Evolutionary conservation across 1,284 basidiomycete genomes (phyloP).

Genomic region (Rhodotorula glutinis): DNA sequence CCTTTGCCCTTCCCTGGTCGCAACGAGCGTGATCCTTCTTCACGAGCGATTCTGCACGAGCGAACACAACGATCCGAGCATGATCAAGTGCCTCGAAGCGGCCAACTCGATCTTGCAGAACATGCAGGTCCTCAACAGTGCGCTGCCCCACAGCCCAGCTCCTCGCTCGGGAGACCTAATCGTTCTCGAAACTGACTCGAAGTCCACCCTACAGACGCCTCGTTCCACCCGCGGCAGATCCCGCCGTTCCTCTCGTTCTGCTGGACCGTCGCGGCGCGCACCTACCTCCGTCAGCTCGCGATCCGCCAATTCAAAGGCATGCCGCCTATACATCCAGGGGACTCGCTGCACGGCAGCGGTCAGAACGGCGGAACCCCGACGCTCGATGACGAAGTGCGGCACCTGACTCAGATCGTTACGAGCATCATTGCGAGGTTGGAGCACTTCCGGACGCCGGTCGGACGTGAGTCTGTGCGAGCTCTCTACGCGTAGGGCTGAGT

Average conservation of each 20-base stretch:
- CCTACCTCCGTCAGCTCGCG: slow-evolving; percentile 31
- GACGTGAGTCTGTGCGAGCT: slow-evolving; percentile 1
- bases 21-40: slow-evolving; percentile 34
- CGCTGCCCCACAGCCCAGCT: background rate
- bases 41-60: slow-evolving; percentile 37
- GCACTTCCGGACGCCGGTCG: slow-evolving; percentile 14
- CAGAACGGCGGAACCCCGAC: background rate
- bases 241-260: slow-evolving; percentile 11
- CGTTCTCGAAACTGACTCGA: background rate
- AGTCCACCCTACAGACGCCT: background rate
- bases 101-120: slow-evolving; percentile 33
- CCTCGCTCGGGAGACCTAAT: no score
- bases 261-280: slow-evolving; percentile 13
- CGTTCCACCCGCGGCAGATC: slow-evolving; percentile 22
- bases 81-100: slow-evolving; percentile 31
- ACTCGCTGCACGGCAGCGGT: background rate
- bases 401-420: slow-evolving; percentile 2
- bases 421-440: slow-evolving; percentile 7
- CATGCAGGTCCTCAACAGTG: slow-evolving; percentile 33
- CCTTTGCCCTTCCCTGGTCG: slow-evolving; percentile 13
- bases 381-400: slow-evolving; percentile 4
- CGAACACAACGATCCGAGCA: slow-evolving; percentile 27
- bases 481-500: no score
- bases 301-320: slow-evolving; percentile 13
- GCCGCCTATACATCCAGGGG: background rate